Evolutionary conservation across 805 yeast genomes (phyloP).

Genomic region (Saitoella complicata): DNA sequence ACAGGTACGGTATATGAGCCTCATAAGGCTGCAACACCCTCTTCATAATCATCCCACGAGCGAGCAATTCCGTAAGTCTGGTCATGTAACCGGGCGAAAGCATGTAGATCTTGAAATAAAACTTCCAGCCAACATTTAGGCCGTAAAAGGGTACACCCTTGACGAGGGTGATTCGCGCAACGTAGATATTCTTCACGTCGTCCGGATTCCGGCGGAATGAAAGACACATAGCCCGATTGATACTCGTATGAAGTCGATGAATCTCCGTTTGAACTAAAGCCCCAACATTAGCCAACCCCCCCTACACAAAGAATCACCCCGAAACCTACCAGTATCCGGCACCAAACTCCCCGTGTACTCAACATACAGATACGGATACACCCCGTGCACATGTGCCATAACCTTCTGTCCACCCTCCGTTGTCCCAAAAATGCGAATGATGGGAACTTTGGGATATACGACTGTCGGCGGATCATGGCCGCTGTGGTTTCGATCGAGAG

Average conservation of each 20-base stretch:
- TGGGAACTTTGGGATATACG: constrained; percentile 37
- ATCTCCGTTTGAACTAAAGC: constrained; percentile 10
- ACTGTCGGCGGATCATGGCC: constrained; percentile 15
- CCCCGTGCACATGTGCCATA: constrained; percentile 65
- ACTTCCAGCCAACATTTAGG: constrained; percentile 45
- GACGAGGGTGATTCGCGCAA: constrained; percentile 27
- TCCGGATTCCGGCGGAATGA: constrained; percentile 15
- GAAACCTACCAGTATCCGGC: constrained; percentile 7
- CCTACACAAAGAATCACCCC: not conserved
- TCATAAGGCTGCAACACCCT: constrained; percentile 42
- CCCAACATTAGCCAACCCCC: not conserved
- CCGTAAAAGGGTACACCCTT: constrained; percentile 78
- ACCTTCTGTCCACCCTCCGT: constrained; percentile 42
- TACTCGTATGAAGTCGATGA: constrained; percentile 8
- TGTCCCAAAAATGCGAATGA: constrained; percentile 63
- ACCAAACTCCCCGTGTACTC: constrained; percentile 33
- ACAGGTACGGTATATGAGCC: constrained; percentile 56
- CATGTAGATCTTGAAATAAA: constrained; percentile 52
- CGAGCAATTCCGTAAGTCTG: constrained; percentile 36
- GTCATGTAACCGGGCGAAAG: constrained; percentile 44
- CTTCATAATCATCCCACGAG: constrained; percentile 29
- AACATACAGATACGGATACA: constrained; percentile 65
- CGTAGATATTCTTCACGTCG: constrained; percentile 2
- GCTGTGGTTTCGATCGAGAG: constrained; percentile 29
- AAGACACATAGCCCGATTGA: constrained; percentile 17